Conservation (phyloP, 805 yeast species). For the Zygotorulaspora chibaensis region DNA sequence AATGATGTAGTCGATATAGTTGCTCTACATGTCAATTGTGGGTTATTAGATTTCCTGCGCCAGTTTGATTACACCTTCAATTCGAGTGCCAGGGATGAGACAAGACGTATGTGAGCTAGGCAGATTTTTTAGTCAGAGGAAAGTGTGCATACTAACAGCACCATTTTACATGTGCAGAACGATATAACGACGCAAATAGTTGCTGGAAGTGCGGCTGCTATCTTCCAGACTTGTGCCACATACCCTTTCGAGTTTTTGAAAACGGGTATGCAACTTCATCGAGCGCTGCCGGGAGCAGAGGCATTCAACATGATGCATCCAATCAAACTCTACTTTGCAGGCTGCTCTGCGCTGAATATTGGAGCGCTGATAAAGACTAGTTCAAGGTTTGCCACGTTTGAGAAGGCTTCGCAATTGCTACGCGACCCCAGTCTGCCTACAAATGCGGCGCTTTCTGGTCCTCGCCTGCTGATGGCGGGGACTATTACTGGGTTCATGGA, state of each 20-base stretch:
- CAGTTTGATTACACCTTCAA: too few species aligned
- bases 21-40: too few species aligned
- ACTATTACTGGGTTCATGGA: conserved; percentile 78
- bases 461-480: conserved; percentile 80
- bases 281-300: conserved; percentile 38
- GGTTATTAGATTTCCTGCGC: too few species aligned
- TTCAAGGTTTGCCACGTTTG: conserved; percentile 69
- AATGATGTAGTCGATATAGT: too few species aligned
- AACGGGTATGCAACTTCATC: conserved; percentile 58
- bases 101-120: conserved; percentile 8
- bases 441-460: conserved; percentile 64
- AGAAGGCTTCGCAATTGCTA: conserved; percentile 63
- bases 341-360: conserved; percentile 69
- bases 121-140: not conserved
- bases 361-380: conserved; percentile 74
- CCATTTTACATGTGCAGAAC: conserved; percentile 1
- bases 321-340: conserved; percentile 43
- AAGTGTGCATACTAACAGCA: conserved; percentile 6
- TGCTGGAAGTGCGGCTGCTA: conserved; percentile 50
- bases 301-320: conserved; percentile 29
- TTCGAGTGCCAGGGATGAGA: conserved; percentile 2
- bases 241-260: conserved; percentile 72
- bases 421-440: conserved; percentile 43
- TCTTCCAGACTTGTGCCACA: conserved; percentile 56
- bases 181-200: conserved; percentile 15